phyloP scores from a whole-genome alignment of 2,329 filamentous ascomycete species.

The Sordariomycetes sp. region DNA sequence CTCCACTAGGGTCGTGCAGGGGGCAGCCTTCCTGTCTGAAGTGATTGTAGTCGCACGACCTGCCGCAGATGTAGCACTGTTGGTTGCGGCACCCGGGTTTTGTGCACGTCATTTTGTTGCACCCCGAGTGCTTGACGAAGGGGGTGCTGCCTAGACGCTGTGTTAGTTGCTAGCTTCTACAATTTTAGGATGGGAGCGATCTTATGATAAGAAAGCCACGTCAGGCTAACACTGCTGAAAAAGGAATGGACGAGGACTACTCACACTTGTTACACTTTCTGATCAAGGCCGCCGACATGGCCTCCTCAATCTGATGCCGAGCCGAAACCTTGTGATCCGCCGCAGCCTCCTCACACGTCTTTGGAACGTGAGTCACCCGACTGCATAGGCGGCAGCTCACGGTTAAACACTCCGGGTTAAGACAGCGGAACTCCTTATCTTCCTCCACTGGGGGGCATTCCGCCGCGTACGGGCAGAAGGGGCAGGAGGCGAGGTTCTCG shows the following conservation, averaged over 20 bases:
- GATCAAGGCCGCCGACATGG: slow-evolving; percentile 69
- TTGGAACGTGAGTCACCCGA: slow-evolving; percentile 55
- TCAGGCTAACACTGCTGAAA: too few relatives aligned
- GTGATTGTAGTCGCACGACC: slow-evolving; percentile 54
- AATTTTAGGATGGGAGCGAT: not conserved
- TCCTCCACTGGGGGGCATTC: slow-evolving; percentile 54
- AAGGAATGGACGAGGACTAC: slow-evolving; percentile 5
- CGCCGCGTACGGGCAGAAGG: slow-evolving; percentile 71
- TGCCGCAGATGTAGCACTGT: slow-evolving; percentile 61
- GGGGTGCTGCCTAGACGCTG: slow-evolving; percentile 40
- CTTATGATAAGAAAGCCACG: too few relatives aligned
- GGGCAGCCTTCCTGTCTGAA: slow-evolving; percentile 26
- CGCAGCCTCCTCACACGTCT: slow-evolving; percentile 54
- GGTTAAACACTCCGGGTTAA: slow-evolving; percentile 48
- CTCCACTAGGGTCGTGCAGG: slow-evolving; percentile 27
- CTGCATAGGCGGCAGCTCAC: slow-evolving; percentile 58
- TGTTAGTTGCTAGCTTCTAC: slow-evolving; percentile 2
- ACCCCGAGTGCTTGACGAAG: slow-evolving; percentile 68
- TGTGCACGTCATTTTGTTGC: slow-evolving; percentile 72
- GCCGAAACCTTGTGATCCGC: slow-evolving; percentile 44
- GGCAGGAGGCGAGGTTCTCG: slow-evolving; percentile 61
- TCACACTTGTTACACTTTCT: slow-evolving; percentile 57
- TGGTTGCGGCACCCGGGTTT: slow-evolving; percentile 34
- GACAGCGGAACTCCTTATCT: slow-evolving; percentile 63
- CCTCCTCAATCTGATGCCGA: slow-evolving; percentile 64